phyloP scores from a whole-genome alignment of 495 filamentous ascomycete genomes.

The Hypoxylon intermedium region DNA sequence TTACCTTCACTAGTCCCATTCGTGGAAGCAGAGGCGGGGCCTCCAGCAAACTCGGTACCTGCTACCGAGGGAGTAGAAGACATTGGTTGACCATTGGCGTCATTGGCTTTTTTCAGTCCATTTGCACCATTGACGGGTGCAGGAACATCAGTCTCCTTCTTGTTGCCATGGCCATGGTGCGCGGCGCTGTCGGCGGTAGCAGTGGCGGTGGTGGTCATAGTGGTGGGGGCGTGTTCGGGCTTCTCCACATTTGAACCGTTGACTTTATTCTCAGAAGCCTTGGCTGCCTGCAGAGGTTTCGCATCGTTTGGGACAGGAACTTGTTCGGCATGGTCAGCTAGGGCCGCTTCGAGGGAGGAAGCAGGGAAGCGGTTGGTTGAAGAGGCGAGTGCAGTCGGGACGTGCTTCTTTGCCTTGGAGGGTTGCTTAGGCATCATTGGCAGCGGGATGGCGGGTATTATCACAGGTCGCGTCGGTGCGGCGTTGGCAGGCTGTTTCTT shows the following conservation, averaged over 20 bases:
- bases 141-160: background rate
- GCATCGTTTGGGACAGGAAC: slow-evolving; percentile 12
- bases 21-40: slow-evolving; percentile 13
- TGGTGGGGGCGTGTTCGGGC: slow-evolving; percentile 9
- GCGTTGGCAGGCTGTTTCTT: slow-evolving; percentile 30
- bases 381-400: slow-evolving; percentile 17
- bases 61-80: slow-evolving; percentile 1
- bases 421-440: slow-evolving; percentile 46
- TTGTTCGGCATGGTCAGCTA: slow-evolving; percentile 25
- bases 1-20: slow-evolving; percentile 26
- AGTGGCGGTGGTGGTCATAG: slow-evolving; percentile 10
- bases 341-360: slow-evolving; percentile 45
- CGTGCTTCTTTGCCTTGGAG: slow-evolving; percentile 18
- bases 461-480: slow-evolving; percentile 36
- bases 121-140: slow-evolving; percentile 1
- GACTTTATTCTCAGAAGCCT: slow-evolving; percentile 31
- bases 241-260: slow-evolving; percentile 41
- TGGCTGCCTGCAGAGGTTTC: slow-evolving; percentile 25
- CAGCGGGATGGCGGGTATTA: slow-evolving; percentile 51
- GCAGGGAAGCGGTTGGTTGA: slow-evolving; percentile 41
- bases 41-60: slow-evolving; percentile 2
- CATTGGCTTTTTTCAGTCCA: slow-evolving; percentile 9
- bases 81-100: background rate
- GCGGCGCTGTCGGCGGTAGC: slow-evolving; percentile 1
- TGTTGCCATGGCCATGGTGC: slow-evolving; percentile 1